Conservation (phyloP, 305 asterid genomes). For the Ajuga reptans region DNA sequence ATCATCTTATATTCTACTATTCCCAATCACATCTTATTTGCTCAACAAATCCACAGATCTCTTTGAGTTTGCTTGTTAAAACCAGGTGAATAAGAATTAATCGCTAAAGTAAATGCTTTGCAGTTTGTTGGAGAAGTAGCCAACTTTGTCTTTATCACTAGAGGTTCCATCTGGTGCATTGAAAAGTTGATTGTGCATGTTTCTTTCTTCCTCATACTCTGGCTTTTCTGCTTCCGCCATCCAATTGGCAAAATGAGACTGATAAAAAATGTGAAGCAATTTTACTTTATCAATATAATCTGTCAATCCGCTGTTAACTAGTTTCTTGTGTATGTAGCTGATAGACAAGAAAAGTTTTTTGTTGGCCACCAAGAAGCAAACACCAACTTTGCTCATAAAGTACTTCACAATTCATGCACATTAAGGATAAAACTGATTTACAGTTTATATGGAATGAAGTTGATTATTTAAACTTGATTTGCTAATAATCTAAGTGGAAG, state of each 20-base stretch:
- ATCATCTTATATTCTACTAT: slow-evolving; percentile 1
- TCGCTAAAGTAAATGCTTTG: not conserved
- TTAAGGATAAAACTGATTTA: not conserved
- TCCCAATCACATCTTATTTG: not conserved
- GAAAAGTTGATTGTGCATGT: not conserved
- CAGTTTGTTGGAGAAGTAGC: not conserved
- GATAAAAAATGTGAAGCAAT: not conserved
- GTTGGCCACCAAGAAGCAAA: not conserved
- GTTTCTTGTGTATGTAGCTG: slow-evolving; percentile 5
- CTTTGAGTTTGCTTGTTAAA: not conserved
- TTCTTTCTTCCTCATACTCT: not conserved
- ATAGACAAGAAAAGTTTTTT: not conserved
- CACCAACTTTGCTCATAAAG: not conserved
- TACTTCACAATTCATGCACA: not conserved
- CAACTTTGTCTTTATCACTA: not conserved
- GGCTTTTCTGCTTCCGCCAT: not conserved
- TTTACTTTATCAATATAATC: not conserved
- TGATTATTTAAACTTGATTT: slow-evolving; percentile 10
- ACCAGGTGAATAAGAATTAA: slow-evolving; percentile 12
- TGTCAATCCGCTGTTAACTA: not conserved
- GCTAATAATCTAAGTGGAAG: not conserved
- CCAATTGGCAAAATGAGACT: not conserved
- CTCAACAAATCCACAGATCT: slow-evolving; percentile 9
- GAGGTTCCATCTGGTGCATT: not conserved
- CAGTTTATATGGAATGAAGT: not conserved